Base-by-base conservation (phyloP, 768 basidiomycete genomes). In the Hypholoma sublateritium region DNA sequence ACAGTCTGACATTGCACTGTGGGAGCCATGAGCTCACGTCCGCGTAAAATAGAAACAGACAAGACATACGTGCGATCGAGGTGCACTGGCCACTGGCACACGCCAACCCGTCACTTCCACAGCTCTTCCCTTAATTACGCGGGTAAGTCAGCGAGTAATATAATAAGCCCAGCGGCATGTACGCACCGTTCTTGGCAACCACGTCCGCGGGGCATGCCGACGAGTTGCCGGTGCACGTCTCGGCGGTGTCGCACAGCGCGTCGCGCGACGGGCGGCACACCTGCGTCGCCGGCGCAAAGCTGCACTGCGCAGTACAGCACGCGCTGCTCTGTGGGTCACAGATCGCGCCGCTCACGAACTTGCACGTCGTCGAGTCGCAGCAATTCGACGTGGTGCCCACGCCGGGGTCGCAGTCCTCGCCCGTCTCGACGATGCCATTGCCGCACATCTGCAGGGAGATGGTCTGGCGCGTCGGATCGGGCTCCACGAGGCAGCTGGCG, bases 341-440 rank as follows among this genome's bases (percentile, higher is more conserved):
- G 2, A 86, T 79, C 2, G 93, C 87, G 28, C 82, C 83, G 22
- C 70, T 60, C 47, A 67, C 81, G 77, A 93, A 91, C 72, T 90
- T 90, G 77, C 90, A 93, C 9, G 86, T 88, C 19, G 73, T 63
- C 3, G 82, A 61, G 70, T 95, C 84, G 75, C 93, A 95, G 73
- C 93, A 95, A 2, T 79, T 71, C 4, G 85, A 85, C 42, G 75
- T 74, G 11, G 76, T 66, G 52, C 83, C 86, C 35, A 68, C 63
- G 28, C 89, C 89, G 0, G 93, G 92, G 70, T 96, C 93, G 68
- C 93, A 95, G 37, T 95, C 89, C 73, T 96, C 93, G 28, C 91
- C 93, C 0, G 64, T 69, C 67, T 91, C 90, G 50, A 91, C 85
- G 59, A 93, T 91, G 49, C 91, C 91, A 70, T 93, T 92, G 24